Percentiles rank a stretch among this genome's conserved stretches.
phyloP scores from a whole-genome alignment of 495 filamentous ascomycete genomes.

The Lasiosphaeria hispida region DNA sequence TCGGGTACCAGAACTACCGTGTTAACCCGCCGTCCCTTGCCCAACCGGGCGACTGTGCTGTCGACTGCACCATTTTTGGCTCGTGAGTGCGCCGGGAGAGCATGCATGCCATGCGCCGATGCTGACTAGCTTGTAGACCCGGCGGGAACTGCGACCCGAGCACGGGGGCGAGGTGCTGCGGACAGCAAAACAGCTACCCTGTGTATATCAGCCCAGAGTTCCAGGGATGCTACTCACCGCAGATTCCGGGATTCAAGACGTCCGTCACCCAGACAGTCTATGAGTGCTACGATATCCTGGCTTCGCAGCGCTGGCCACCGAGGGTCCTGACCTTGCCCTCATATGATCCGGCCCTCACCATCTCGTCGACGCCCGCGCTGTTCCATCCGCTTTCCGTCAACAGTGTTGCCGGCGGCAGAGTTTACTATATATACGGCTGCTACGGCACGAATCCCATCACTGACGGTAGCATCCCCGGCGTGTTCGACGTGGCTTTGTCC shows the following conservation, averaged over 20 bases:
- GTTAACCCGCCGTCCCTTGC: not conserved
- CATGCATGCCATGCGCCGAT: no score
- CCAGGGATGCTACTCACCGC: constrained; percentile 24
- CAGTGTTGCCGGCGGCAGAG: not conserved
- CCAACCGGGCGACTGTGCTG: not conserved
- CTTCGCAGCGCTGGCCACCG: not conserved
- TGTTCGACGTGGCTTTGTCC: no score
- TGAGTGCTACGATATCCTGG: not conserved
- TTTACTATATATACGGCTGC: constrained; percentile 3
- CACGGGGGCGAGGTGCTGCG: constrained; percentile 9
- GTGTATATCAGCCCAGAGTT: constrained; percentile 28
- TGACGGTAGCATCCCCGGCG: no score
- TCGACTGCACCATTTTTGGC: not conserved
- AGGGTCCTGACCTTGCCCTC: not conserved
- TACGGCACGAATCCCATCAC: no score
- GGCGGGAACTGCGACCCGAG: constrained; percentile 1
- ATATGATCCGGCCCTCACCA: constrained; percentile 1
- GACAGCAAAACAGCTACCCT: constrained; percentile 2
- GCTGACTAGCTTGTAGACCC: not conserved
- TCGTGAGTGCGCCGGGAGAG: not conserved
- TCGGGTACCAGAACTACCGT: constrained; percentile 9
- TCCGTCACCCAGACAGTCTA: not conserved
- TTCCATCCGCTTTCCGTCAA: not conserved
- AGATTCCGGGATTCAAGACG: constrained; percentile 21
- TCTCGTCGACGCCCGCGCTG: no score